A percentile compares a stretch with the other conserved stretches of the same genome.
Evolutionary conservation across 768 basidiomycete species (phyloP).

Genomic region (Tubosaeta sp.): DNA sequence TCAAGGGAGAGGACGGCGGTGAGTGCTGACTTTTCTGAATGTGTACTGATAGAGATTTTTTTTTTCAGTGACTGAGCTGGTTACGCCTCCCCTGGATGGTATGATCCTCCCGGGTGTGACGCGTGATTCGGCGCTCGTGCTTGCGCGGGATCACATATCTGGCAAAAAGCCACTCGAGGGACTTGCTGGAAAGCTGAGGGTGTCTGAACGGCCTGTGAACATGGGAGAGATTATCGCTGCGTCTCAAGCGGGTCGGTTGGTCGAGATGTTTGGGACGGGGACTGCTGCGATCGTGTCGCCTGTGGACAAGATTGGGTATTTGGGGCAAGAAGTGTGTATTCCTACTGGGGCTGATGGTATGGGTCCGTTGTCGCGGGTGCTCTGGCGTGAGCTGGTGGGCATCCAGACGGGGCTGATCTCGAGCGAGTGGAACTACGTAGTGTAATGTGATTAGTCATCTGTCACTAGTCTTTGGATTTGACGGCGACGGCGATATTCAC

Average conservation of each 20-base stretch:
- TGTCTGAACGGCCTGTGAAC: constrained; percentile 67
- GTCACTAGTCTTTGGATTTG: not conserved
- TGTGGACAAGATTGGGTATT: constrained; percentile 54
- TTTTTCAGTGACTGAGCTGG: constrained; percentile 46
- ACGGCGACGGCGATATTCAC: not conserved
- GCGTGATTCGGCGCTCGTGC: constrained; percentile 46
- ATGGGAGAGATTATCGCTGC: constrained; percentile 70
- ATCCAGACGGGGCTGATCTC: constrained; percentile 75
- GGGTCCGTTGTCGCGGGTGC: constrained; percentile 57
- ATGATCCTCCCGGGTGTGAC: constrained; percentile 70
- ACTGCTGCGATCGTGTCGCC: constrained; percentile 53
- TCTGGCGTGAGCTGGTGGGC: constrained; percentile 47
- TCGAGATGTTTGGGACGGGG: constrained; percentile 50
- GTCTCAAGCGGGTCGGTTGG: constrained; percentile 36
- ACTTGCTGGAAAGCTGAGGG: constrained; percentile 51
- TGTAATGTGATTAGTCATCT: constrained; percentile 13
- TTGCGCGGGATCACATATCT: constrained; percentile 54
- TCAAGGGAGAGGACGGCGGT: constrained; percentile 69
- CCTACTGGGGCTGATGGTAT: constrained; percentile 68
- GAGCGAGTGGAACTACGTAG: constrained; percentile 74
- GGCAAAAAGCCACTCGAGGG: constrained; percentile 43
- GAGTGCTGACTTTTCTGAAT: constrained; percentile 10
- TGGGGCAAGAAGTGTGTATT: constrained; percentile 49
- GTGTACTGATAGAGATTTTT: not conserved
- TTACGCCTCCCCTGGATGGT: constrained; percentile 63